Evolutionary conservation across 1,284 basidiomycete species (phyloP).

Genomic region (Ustilago vetiveriae): DNA sequence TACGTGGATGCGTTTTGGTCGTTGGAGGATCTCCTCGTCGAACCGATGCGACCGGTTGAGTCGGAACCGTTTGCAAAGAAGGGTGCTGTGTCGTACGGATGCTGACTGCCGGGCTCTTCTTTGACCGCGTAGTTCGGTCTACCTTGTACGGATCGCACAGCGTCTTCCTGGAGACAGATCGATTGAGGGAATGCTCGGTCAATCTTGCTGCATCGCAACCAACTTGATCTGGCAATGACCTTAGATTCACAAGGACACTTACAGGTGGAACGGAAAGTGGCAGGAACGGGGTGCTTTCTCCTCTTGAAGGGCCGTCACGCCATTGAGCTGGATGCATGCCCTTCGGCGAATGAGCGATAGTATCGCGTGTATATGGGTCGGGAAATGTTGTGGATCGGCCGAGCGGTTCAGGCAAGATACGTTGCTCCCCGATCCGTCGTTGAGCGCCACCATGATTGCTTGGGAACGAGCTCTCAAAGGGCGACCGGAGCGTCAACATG

Average conservation of each 20-base stretch:
- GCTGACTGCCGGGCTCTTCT: constrained; percentile 5
- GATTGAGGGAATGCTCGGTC: too few species aligned
- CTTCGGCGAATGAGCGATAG: constrained; percentile 5
- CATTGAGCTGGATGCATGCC: constrained; percentile 4
- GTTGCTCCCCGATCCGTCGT: constrained; percentile 5
- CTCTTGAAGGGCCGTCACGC: constrained; percentile 1
- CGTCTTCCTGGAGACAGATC: constrained; percentile 1
- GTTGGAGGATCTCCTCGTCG: neutral
- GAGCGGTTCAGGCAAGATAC: constrained; percentile 2
- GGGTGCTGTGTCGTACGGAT: neutral
- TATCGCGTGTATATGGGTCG: constrained; percentile 9
- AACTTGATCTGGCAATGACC: too few species aligned
- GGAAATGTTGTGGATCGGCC: neutral
- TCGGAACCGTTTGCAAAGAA: constrained; percentile 1
- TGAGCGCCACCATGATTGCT: constrained; percentile 1
- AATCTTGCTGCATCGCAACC: too few species aligned
- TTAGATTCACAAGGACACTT: neutral
- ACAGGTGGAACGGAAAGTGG: neutral
- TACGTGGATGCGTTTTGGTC: neutral
- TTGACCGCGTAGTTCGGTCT: constrained; percentile 6
- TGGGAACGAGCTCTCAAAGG: constrained; percentile 12
- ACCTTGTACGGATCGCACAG: neutral
- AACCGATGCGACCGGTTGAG: neutral
- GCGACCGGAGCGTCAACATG: constrained; percentile 16
- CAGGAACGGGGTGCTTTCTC: neutral